phyloP scores from a whole-genome alignment of 129 eudicot genomes.

The Gnaphalium uliginosum region DNA sequence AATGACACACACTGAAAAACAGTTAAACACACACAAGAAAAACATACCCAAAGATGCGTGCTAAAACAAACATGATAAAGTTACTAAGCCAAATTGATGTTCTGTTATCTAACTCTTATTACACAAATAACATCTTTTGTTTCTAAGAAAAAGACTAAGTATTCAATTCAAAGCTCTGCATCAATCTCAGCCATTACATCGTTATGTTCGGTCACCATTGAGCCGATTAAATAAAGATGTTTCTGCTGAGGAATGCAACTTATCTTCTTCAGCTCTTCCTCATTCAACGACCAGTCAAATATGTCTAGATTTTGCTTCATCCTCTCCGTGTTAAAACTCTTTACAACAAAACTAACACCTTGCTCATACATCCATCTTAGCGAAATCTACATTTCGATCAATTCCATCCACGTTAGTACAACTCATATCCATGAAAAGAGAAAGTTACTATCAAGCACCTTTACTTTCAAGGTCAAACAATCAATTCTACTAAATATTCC shows the following conservation, averaged over 20 bases:
- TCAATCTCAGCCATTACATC: conserved; percentile 42
- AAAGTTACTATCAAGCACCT: no score
- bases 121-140: no score
- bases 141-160: not conserved
- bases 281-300: conserved; percentile 42
- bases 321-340: conserved; percentile 52
- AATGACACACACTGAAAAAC: no score
- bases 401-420: not conserved
- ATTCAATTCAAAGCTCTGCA: conserved; percentile 37
- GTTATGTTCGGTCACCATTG: conserved; percentile 29
- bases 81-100: no score
- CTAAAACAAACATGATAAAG: no score
- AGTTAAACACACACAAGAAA: no score
- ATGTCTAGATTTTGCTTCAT: conserved; percentile 50
- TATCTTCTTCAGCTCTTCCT: conserved; percentile 41
- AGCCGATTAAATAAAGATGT: conserved; percentile 16
- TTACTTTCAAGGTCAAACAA: no score
- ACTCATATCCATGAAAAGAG: no score
- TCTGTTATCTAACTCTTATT: no score
- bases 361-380: conserved; percentile 59
- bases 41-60: no score
- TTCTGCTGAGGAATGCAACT: conserved; percentile 42
- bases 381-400: conserved; percentile 31
- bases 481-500: no score
- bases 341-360: conserved; percentile 47